Evolutionary conservation across 306 rosid species (phyloP).

Genomic region (Trifolium repens): DNA sequence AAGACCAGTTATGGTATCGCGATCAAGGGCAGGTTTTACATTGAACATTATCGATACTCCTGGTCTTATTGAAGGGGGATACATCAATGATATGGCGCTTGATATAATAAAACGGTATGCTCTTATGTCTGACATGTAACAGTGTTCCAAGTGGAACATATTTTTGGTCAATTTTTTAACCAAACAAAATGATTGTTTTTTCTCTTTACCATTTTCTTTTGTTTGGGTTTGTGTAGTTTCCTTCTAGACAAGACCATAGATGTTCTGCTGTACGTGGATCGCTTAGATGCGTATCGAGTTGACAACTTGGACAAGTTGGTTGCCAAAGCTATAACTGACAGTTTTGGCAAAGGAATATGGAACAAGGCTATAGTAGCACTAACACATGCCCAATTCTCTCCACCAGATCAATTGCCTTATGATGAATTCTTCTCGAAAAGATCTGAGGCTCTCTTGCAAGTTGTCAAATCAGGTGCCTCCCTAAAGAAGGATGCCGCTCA

Average conservation of each 20-base stretch:
- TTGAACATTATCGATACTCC: conserved; percentile 95
- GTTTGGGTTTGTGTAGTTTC: conserved; percentile 60
- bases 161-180: not conserved
- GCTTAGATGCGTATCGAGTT: conserved; percentile 90
- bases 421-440: conserved; percentile 83
- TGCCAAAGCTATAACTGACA: conserved; percentile 75
- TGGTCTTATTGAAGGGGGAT: conserved; percentile 98
- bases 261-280: conserved; percentile 92
- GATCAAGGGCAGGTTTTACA: conserved; percentile 85
- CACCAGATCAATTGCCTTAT: conserved; percentile 89
- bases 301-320: conserved; percentile 89
- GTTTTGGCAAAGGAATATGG: conserved; percentile 91
- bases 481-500: conserved; percentile 60
- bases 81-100: conserved; percentile 76
- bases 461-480: conserved; percentile 66
- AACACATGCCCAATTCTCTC: conserved; percentile 91
- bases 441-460: conserved; percentile 79
- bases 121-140: not conserved
- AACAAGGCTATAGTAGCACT: conserved; percentile 83
- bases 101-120: conserved; percentile 74
- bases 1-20: conserved; percentile 87
- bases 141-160: conserved; percentile 17
- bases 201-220: conserved; percentile 30
- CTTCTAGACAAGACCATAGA: conserved; percentile 94
- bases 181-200: not conserved